Base-by-base conservation (phyloP, 495 filamentous ascomycete species). In the Aspergillus cristatus region DNA sequence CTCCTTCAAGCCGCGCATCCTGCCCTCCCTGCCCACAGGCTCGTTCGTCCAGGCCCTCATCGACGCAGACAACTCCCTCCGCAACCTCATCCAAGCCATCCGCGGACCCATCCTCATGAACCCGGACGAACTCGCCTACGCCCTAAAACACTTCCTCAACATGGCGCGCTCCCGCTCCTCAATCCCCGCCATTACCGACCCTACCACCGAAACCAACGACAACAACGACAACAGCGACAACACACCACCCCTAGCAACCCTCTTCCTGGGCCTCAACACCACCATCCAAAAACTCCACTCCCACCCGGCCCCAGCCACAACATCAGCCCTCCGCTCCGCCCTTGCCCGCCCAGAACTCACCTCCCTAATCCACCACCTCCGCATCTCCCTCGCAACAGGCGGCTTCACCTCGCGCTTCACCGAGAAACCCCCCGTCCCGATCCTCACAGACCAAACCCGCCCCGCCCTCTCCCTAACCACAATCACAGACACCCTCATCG, bases 281-380 rank as follows among this genome's bases (percentile, higher is more conserved):
- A 58, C 62, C 28, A 74, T 90, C 22, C 65, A 69, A 22, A 79
- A 81, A 48, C 72, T 94, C 7, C 74, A 79, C 47, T 54, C 65
- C 14, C 82, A 81, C 47, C 75, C 86, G 0, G 45, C 61, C 13
- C 37, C 62, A 1, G 49, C 68, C 0, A 71, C 83, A 15, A 72
- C 78, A 10, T 58, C 71, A 39, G 70, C 78, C 24, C 65, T 96
- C 24, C 81, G 82, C 39, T 63, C 67, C 7, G 72, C 68, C 14
- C 74, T 88, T 45, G 4, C 72, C 11, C 74, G 71, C 6, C 64
- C 78, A 14, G 85, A 94, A 37, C 68, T 82, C 14, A 63, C 86
- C 30, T 74, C 76, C 18, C 67, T 93, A 37, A 75, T 93, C 47
- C 75, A 84, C 40, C 70, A 89, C 2, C 73, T 95, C 14, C 76